These are phyloP conservation scores for Proliferodiscus dingleyae DNA, from an alignment of 2,329 filamentous ascomycete species.

Conservation along the genomic window DNA sequence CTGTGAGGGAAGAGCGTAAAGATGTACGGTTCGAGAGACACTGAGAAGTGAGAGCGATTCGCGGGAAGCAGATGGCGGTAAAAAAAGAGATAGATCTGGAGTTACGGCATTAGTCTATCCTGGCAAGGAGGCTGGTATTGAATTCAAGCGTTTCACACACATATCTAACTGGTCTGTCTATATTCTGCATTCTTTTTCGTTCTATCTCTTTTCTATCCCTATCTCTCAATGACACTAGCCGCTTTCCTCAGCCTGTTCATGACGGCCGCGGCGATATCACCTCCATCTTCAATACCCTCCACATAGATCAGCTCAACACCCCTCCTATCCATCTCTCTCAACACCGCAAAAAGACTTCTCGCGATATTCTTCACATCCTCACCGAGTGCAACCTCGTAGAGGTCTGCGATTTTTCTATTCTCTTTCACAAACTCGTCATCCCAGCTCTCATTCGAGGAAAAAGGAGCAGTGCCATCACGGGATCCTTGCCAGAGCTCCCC, in stretches of 20 bases:
- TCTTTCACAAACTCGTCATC: background rate
- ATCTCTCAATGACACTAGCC: slow-evolving; percentile 44
- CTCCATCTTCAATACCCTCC: slow-evolving; percentile 76
- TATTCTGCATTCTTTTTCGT: background rate
- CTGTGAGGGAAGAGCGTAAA: slow-evolving; percentile 42
- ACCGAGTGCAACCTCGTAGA: slow-evolving; percentile 69
- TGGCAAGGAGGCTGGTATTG: background rate
- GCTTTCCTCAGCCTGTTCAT: slow-evolving; percentile 82
- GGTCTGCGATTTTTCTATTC: slow-evolving; percentile 14
- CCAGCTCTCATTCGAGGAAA: background rate
- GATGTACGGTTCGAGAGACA: slow-evolving; percentile 1
- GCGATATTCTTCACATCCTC: slow-evolving; percentile 69
- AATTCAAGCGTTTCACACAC: background rate
- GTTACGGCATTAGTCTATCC: slow-evolving; percentile 8
- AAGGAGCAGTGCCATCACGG: background rate
- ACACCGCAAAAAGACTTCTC: slow-evolving; percentile 78
- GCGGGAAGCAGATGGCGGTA: background rate
- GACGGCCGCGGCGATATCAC: slow-evolving; percentile 79
- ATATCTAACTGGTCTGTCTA: too few relatives aligned
- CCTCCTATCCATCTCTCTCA: slow-evolving; percentile 77
- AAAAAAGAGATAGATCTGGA: slow-evolving; percentile 8
- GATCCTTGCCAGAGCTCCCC: slow-evolving; percentile 13
- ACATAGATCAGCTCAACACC: slow-evolving; percentile 82
- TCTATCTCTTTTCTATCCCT: background rate
- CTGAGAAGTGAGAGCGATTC: background rate